Evolutionary conservation across 2,329 filamentous ascomycete genomes (phyloP).

Genomic region (Chaetomium olivaceum): DNA sequence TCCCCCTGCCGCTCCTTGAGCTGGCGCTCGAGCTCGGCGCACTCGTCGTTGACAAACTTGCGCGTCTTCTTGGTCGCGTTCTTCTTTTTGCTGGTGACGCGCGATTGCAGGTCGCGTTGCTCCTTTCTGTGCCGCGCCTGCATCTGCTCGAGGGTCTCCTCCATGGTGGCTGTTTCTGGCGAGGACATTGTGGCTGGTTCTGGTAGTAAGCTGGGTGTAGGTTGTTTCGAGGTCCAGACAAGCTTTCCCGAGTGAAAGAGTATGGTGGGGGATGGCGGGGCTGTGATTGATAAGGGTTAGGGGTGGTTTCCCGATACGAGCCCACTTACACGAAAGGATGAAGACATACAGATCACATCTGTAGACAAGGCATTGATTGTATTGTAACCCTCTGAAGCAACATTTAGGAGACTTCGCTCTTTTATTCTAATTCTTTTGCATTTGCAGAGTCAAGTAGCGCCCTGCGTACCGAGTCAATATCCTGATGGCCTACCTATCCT

Average conservation of each 20-base stretch:
- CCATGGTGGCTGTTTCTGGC: conserved; percentile 18
- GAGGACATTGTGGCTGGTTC: not conserved
- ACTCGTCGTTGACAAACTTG: conserved; percentile 75
- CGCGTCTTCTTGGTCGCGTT: conserved; percentile 84
- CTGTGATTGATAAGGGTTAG: conserved; percentile 4
- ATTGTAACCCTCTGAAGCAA: not conserved
- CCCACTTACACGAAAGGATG: not conserved
- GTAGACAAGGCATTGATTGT: not conserved
- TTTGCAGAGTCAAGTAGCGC: not conserved
- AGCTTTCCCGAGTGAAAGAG: not conserved
- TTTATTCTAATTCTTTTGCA: not conserved
- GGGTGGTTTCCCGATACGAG: not conserved
- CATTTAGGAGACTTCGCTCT: not conserved
- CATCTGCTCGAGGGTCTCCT: conserved; percentile 70
- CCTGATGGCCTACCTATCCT: not conserved
- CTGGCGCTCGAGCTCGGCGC: conserved; percentile 67
- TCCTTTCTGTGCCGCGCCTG: conserved; percentile 84
- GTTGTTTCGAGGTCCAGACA: not conserved
- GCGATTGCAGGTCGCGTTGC: conserved; percentile 78
- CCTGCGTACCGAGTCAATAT: not conserved
- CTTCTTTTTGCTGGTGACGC: conserved; percentile 95
- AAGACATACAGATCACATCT: not conserved
- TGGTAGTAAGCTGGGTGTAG: not conserved
- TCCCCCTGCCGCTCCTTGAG: conserved; percentile 66
- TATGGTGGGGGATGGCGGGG: conserved; percentile 20